Evolutionary conservation across 345 rosid genomes (phyloP), one percentile per base, ranked within the genome.

Genomic region (Syzygium jambos): DNA sequence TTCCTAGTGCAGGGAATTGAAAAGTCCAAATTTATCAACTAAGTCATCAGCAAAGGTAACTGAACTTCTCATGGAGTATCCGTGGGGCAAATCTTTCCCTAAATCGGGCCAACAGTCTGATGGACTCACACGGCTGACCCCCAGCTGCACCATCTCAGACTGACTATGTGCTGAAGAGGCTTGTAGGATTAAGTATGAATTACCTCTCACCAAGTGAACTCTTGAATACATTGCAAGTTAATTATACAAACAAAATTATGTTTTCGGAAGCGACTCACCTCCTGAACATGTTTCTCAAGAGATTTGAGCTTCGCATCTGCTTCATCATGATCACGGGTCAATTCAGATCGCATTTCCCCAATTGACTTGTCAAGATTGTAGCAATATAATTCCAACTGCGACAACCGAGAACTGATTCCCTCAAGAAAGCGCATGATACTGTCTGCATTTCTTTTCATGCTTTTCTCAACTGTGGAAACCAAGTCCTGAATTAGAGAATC

Each of bases 321-420:
- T 30, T 96, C 98, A 52, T 89, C 92, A 85, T 93, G 93, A 86
- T 94, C 97, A 88, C 95, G 94, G 86, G 87, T 89, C 88, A 95
- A 91, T 82, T 96, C 99, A 27, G 95, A 88, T 87, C 96, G 93
- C 99, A 98, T 94, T 73, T 98, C 99, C 68, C 98, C 99, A 30
- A 98, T 94, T 4, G 98, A 93, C 92, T 96, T 98, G 90, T 98
- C 99, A 87, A 98, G 98, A 88, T 95, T 98, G 92, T 96, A 96
- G 90, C 98, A 98, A 86, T 94, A 94, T 27, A 96, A 88, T 88
- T 98, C 99, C 87, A 98, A 89, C 89, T 96, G 99, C 2, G 99
- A 96, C 87, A 98, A 91, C 34, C 99, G 95, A 5, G 99, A 98
- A 92, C 99, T 98, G 90, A 96, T 91, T 84, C 99, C 99, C 92